Percentiles rank a stretch among this genome's conserved stretches.
phyloP scores from a whole-genome alignment of 1,284 basidiomycete species.

The Ustilago esculenta region DNA sequence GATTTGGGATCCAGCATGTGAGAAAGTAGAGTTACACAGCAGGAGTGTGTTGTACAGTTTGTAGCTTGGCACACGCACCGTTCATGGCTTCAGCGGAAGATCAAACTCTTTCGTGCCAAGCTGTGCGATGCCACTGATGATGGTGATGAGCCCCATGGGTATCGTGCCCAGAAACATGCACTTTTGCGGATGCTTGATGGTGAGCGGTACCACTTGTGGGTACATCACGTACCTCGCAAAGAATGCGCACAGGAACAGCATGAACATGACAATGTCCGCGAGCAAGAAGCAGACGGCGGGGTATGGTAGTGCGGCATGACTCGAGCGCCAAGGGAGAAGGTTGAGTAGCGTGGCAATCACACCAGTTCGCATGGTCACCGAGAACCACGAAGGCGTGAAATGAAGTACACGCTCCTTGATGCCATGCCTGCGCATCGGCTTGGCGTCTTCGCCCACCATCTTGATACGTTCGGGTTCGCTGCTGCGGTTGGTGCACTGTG shows the following conservation, averaged over 20 bases:
- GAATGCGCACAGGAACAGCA: slow-evolving; percentile 49
- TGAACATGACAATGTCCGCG: slow-evolving; percentile 44
- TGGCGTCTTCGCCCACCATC: slow-evolving; percentile 40
- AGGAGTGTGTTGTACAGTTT: no score
- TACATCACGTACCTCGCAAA: slow-evolving; percentile 52
- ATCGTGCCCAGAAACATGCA: slow-evolving; percentile 54
- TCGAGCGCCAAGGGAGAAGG: slow-evolving; percentile 44
- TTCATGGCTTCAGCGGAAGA: slow-evolving; percentile 45
- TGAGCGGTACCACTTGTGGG: slow-evolving; percentile 55
- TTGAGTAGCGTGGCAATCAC: slow-evolving; percentile 50
- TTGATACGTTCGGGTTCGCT: slow-evolving; percentile 31
- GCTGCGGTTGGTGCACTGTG: background rate
- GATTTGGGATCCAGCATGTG: no score
- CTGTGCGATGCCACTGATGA: slow-evolving; percentile 51
- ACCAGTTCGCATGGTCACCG: slow-evolving; percentile 57
- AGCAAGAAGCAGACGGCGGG: slow-evolving; percentile 39
- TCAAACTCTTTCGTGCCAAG: slow-evolving; percentile 47
- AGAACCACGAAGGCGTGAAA: slow-evolving; percentile 58
- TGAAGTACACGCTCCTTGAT: slow-evolving; percentile 49
- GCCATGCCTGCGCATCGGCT: slow-evolving; percentile 36
- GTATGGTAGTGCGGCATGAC: slow-evolving; percentile 36
- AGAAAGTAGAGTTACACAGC: no score
- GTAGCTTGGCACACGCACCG: no score
- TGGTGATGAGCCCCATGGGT: slow-evolving; percentile 57
- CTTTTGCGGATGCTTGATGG: slow-evolving; percentile 58